Base-by-base conservation (phyloP, 768 basidiomycete species). In the Boletus rex-veris region DNA sequence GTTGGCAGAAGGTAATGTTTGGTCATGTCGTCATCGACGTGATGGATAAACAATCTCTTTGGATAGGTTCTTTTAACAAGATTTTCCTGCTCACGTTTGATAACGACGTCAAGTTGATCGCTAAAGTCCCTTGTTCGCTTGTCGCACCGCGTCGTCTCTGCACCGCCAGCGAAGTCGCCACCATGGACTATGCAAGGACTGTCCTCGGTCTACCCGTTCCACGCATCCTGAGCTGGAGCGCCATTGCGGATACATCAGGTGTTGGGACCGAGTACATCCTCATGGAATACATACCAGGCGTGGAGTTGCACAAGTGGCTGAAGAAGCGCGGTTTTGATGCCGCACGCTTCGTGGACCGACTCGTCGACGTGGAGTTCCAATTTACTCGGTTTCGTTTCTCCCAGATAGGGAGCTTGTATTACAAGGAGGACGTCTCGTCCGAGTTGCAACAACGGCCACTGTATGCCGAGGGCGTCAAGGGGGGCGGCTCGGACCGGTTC, bases 81-180 rank as follows among this genome's bases (percentile, higher is more conserved):
- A 39, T 56, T 5, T 61, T 61, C 46, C 43, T 61, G 11, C 10
- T 61, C 18, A 52, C 48, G 7, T 61, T 61, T 7, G 54, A 52
- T 44, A 58, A 43, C 30, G 56, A 38, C 53, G 21, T 31, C 24
- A 48, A 61, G 46, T 46, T 57, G 45, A 52, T 60, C n/a, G 59
- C 59, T 42, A 57, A 57, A 8, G 46, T 62, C 28, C 54, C 62
- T 4, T 58, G 48, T 35, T 57, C 63, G 14, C 40, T 72, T 5
- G 66, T 66, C 18, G 70, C 65, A 1, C 67, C 68, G 9, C 50
- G 58, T 10, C 64, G 59, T 48, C 54, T 69, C 42, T 53, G 57
- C 15, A 73, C 70, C 3, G 73, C 73, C 7, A 74, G 72, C 48
- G 73, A 73, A 48, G 73, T 72, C 6, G 73, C 72, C 14, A 74